Conservation (phyloP, 1,139 yeast genomes). For the Geotrichum fermentans region DNA sequence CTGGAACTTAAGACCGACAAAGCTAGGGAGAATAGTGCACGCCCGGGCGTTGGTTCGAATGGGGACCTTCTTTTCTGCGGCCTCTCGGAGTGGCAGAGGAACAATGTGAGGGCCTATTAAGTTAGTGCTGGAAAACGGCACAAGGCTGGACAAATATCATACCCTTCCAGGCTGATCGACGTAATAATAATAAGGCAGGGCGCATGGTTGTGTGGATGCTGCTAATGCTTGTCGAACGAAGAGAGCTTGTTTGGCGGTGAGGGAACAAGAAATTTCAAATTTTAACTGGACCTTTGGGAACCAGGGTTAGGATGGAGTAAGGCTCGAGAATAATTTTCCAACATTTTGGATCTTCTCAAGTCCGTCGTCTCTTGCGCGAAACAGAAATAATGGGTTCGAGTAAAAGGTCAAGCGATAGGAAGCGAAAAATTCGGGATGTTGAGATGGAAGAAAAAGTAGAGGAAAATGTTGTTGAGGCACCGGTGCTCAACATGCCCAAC, state of each 20-base stretch:
- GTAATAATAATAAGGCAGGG: slow-evolving; percentile 50
- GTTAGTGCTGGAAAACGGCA: no score
- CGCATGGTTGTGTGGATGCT: slow-evolving; percentile 44
- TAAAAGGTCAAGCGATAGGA: not conserved
- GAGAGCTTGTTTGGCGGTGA: slow-evolving; percentile 1
- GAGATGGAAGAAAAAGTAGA: slow-evolving; percentile 22
- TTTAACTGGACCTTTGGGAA: slow-evolving; percentile 5
- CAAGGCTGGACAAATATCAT: no score
- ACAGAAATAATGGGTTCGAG: slow-evolving; percentile 6
- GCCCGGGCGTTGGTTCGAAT: slow-evolving; percentile 91
- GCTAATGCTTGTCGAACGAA: not conserved
- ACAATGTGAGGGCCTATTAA: slow-evolving; percentile 81
- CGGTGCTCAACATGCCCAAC: slow-evolving; percentile 21
- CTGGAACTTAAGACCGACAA: slow-evolving; percentile 89
- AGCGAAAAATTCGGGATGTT: slow-evolving; percentile 17
- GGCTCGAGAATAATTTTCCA: slow-evolving; percentile 11
- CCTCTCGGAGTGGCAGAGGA: slow-evolving; percentile 85
- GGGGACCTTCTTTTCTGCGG: slow-evolving; percentile 73
- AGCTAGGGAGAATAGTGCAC: slow-evolving; percentile 90
- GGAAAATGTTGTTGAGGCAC: slow-evolving; percentile 24
- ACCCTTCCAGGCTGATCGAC: slow-evolving; percentile 79
- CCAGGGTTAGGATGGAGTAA: slow-evolving; percentile 16
- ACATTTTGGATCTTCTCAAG: not conserved
- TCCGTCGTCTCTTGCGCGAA: no score
- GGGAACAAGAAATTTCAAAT: slow-evolving; percentile 5